Base-by-base conservation (phyloP, 805 yeast species). In the Nakazawaea wyomingensis region DNA sequence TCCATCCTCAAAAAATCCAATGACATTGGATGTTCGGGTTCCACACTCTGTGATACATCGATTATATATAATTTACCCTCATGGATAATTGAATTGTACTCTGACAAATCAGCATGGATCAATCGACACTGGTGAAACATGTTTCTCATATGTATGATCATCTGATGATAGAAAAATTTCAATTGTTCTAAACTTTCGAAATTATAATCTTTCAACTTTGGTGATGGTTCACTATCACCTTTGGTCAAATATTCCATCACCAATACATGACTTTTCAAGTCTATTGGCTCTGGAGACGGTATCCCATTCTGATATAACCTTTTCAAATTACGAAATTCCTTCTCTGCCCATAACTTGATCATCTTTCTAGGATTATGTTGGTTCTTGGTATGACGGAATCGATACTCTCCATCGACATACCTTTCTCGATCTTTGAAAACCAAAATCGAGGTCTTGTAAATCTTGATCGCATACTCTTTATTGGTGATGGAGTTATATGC, bases 281-380 rank as follows among this genome's bases (percentile, higher is more conserved):
- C 96, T 11, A 88, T 63, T 1, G 99, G 99, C 57, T 86, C 85
- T 0, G 99, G 99, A 31, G 88, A 83, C n/a, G 95, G 93, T 28
- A 93, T 84, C 0, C 95, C 96, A 44, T 80, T 74, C 36, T 73
- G 59, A 59, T 84, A 68, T 17, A 93, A 70, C 56, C 99, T 74
- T 60, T 87, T 91, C 61, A 93, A 71, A 59, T 93, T 93, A 44
- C 99, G 68, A 52, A 90, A 91, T 65, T 93, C 99, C 58, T 93
- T 93, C 60, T 93, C 99, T 0, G 99, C 98, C 99, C 99, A 93
- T 19, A 90, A 75, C 61, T 87, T 88, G 49, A 93, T 96, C 97
- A 93, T 91, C 58, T 91, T 91, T 56, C 99, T 74, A 8, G 98
- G 98, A 57, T 93, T 93, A 51, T 89, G 88, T 54, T 86, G 89